These are phyloP conservation scores for Leccinum sublutescens DNA, from an alignment of 768 basidiomycete species.

Conservation along the genomic window DNA sequence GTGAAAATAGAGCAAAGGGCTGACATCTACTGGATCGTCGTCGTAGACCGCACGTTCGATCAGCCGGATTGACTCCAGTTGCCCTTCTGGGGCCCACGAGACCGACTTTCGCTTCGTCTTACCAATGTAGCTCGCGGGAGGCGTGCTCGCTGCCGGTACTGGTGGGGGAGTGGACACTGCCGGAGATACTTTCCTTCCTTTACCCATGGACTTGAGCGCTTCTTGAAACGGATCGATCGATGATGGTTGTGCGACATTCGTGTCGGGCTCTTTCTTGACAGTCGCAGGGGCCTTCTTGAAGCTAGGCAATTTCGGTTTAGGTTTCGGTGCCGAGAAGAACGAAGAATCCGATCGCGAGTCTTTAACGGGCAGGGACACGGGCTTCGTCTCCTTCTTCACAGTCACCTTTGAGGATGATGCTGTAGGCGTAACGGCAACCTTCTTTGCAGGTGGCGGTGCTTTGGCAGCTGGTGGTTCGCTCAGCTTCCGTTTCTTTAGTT, in stretches of 20 bases:
- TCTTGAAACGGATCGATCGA: slow-evolving; percentile 82
- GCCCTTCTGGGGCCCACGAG: slow-evolving; percentile 71
- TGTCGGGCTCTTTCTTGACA: slow-evolving; percentile 50
- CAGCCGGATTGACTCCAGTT: slow-evolving; percentile 70
- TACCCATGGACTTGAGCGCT: slow-evolving; percentile 72
- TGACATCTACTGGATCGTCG: slow-evolving; percentile 85
- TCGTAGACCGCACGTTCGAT: slow-evolving; percentile 89
- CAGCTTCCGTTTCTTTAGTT: slow-evolving; percentile 74
- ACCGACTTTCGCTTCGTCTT: slow-evolving; percentile 74
- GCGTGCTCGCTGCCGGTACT: slow-evolving; percentile 29
- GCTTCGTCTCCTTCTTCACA: slow-evolving; percentile 58
- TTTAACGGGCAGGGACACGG: slow-evolving; percentile 45
- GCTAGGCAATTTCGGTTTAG: slow-evolving; percentile 78
- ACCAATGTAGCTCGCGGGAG: slow-evolving; percentile 40
- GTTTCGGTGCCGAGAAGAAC: slow-evolving; percentile 85
- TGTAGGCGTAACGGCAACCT: slow-evolving; percentile 45
- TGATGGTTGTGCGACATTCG: slow-evolving; percentile 71
- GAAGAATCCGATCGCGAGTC: slow-evolving; percentile 84
- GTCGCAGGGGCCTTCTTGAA: slow-evolving; percentile 74
- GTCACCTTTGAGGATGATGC: slow-evolving; percentile 29
- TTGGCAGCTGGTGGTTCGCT: slow-evolving; percentile 48
- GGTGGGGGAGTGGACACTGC: slow-evolving; percentile 57
- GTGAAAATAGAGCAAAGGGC: slow-evolving; percentile 46
- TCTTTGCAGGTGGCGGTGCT: slow-evolving; percentile 62
- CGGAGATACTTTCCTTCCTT: slow-evolving; percentile 60